These are phyloP conservation scores for Asterella californica DNA, from an alignment of 225 moss, liverwort and hornwort species.

Conservation along the genomic window DNA sequence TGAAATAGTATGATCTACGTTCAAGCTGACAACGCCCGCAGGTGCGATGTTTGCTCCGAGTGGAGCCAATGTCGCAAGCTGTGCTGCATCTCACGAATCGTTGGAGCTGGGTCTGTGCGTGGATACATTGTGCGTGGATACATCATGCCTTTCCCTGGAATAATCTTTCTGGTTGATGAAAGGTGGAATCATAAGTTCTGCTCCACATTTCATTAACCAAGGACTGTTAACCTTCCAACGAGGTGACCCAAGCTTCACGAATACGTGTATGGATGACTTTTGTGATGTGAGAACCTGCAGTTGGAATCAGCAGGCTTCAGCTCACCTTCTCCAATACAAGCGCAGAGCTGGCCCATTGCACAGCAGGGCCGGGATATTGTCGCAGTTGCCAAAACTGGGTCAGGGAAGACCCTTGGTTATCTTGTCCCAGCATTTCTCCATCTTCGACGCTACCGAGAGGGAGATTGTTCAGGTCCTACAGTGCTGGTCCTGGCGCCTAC, in stretches of 20 bases:
- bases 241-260: not conserved
- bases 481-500: constrained; percentile 69
- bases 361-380: constrained; percentile 67
- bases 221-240: not conserved
- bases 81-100: not conserved
- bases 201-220: no score
- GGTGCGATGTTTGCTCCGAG: constrained; percentile 4
- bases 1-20: not conserved
- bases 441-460: constrained; percentile 45
- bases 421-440: constrained; percentile 65
- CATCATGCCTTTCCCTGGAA: no score
- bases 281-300: constrained; percentile 33
- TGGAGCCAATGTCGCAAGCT: constrained; percentile 1
- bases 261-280: not conserved
- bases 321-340: constrained; percentile 72
- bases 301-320: constrained; percentile 64
- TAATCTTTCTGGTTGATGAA: no score
- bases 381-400: constrained; percentile 72
- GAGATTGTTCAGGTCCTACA: constrained; percentile 46
- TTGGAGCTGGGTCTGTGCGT: not conserved
- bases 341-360: constrained; percentile 78
- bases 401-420: constrained; percentile 69
- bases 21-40: constrained; percentile 1
- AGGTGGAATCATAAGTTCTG: no score
- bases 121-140: not conserved